phyloP scores from a whole-genome alignment of 2,329 filamentous ascomycete species.

The Pleomassaria siparia region DNA sequence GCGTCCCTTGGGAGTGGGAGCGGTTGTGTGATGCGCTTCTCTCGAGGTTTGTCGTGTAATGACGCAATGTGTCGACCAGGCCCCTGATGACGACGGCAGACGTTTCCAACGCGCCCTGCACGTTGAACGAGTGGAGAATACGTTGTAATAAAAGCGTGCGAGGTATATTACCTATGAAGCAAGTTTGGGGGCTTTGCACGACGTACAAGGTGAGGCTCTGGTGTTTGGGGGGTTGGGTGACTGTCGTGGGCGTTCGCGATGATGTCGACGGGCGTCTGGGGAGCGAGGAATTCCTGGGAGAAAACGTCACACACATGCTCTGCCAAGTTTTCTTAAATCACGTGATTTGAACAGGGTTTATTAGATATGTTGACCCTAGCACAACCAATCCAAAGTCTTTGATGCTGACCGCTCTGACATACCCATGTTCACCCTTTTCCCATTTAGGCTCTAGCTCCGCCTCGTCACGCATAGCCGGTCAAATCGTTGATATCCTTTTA shows the following conservation, averaged over 20 bases:
- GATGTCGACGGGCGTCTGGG: slow-evolving; percentile 35
- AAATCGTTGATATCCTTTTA: no score
- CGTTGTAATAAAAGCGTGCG: no score
- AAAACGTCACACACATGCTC: slow-evolving; percentile 30
- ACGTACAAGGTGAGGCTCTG: slow-evolving; percentile 15
- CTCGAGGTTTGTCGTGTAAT: slow-evolving; percentile 13
- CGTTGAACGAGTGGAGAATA: not conserved
- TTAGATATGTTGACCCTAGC: no score
- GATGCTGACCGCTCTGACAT: no score
- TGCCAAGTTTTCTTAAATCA: slow-evolving; percentile 19
- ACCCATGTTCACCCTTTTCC: no score
- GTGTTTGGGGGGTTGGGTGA: slow-evolving; percentile 20
- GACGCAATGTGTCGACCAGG: slow-evolving; percentile 13
- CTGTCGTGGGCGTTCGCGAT: slow-evolving; percentile 38
- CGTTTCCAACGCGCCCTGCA: slow-evolving; percentile 1
- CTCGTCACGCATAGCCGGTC: no score
- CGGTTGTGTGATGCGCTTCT: slow-evolving; percentile 1
- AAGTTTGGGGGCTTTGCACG: not conserved
- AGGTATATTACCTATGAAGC: no score
- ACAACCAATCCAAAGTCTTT: no score
- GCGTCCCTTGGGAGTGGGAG: no score
- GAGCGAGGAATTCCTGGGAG: slow-evolving; percentile 28
- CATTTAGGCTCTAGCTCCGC: no score
- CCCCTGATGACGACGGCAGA: slow-evolving; percentile 11
- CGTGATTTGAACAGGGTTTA: no score